phyloP scores from a whole-genome alignment of 148 eudicot species.

The Vaccinium vitisidaea region DNA sequence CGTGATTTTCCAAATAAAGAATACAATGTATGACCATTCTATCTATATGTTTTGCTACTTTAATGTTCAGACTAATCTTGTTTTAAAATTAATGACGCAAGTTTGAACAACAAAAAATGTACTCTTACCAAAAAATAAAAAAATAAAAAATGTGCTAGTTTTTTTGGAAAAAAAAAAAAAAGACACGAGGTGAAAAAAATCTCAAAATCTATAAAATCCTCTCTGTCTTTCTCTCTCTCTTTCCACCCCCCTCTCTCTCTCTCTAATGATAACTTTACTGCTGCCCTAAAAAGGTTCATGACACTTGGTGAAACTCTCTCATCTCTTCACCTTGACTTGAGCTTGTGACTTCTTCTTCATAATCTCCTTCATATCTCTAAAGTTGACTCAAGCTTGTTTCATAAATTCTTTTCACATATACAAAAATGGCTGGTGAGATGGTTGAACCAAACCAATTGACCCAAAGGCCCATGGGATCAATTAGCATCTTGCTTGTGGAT shows the following conservation, averaged over 20 bases:
- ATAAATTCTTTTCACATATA: not conserved
- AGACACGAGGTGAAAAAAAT: not conserved
- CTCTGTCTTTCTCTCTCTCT: not conserved
- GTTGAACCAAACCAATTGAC: not conserved
- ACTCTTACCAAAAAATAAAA: too few species aligned
- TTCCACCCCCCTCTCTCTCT: not conserved
- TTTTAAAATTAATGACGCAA: not conserved
- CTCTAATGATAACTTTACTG: not conserved
- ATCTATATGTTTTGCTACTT: not conserved
- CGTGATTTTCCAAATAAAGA: not conserved
- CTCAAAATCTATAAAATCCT: not conserved
- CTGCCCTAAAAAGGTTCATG: not conserved
- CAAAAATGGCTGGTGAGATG: constrained; percentile 25
- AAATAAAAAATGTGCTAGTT: not conserved
- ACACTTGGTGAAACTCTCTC: not conserved
- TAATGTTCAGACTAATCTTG: not conserved
- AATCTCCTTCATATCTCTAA: not conserved
- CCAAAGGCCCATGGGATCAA: constrained; percentile 8
- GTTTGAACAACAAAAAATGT: not conserved
- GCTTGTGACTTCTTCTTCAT: not conserved
- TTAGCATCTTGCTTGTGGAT: constrained; percentile 52
- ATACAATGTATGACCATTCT: not conserved
- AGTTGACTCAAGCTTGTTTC: constrained; percentile 4
- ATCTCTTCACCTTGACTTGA: not conserved
- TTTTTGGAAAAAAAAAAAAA: not conserved